A percentile compares a stretch with the other conserved stretches of the same genome.
Evolutionary conservation across 2,329 filamentous ascomycete species (phyloP).

Genomic region (Fusarium dlaminii): DNA sequence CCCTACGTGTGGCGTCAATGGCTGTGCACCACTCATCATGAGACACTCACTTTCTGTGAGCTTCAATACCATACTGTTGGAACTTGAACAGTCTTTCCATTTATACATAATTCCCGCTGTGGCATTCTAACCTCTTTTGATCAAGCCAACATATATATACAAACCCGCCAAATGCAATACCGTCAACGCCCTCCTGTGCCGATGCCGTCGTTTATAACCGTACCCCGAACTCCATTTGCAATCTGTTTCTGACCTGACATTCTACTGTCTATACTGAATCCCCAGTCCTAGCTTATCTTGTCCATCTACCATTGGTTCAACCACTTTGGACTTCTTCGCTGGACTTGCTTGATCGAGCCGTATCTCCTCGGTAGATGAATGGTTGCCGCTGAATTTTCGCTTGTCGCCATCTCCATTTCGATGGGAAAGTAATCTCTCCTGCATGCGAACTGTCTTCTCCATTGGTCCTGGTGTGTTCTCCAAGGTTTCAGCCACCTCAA

Average conservation of each 20-base stretch:
- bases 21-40: constrained; percentile 9
- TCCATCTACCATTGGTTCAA: constrained; percentile 51
- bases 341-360: constrained; percentile 56
- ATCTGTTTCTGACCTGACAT: not conserved
- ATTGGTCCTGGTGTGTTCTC: constrained; percentile 55
- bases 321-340: constrained; percentile 61
- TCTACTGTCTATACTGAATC: constrained; percentile 57
- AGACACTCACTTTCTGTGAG: not conserved
- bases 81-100: not conserved
- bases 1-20: constrained; percentile 3
- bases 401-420: constrained; percentile 59
- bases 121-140: not conserved
- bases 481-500: constrained; percentile 59
- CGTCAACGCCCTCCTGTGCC: constrained; percentile 20
- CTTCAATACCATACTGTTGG: not conserved
- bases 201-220: constrained; percentile 24
- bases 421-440: constrained; percentile 61
- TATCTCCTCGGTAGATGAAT: constrained; percentile 43
- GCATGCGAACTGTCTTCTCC: constrained; percentile 57
- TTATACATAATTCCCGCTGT: not conserved
- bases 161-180: not conserved
- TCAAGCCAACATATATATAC: not conserved
- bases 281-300: constrained; percentile 59
- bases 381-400: constrained; percentile 58
- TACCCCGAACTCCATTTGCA: constrained; percentile 29